Conservation (phyloP, 2,329 filamentous ascomycete genomes). For the Nigrograna mackinnonii region DNA sequence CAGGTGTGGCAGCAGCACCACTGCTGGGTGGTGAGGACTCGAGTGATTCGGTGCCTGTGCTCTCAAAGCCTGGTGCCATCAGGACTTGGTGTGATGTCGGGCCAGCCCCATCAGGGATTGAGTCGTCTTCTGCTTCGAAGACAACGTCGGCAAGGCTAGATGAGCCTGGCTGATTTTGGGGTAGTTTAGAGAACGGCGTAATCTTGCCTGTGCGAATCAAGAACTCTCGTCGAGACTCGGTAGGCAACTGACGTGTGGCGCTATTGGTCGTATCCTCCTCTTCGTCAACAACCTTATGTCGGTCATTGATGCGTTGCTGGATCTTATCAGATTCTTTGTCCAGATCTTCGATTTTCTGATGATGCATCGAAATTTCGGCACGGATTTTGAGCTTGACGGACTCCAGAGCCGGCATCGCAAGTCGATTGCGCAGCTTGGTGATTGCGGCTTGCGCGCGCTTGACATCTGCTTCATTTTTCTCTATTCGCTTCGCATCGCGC, state of each 20-base stretch:
- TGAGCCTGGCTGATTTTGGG: conserved; percentile 64
- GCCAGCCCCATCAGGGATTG: conserved; percentile 49
- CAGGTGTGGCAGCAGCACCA: conserved; percentile 26
- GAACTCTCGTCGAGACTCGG: conserved; percentile 85
- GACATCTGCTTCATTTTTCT: conserved; percentile 56
- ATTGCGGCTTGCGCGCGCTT: conserved; percentile 69
- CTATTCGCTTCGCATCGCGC: conserved; percentile 64
- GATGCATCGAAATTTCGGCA: conserved; percentile 68
- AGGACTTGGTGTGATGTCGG: conserved; percentile 53
- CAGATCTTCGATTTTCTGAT: conserved; percentile 66
- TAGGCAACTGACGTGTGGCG: conserved; percentile 67
- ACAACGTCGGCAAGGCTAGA: conserved; percentile 77
- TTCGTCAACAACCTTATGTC: conserved; percentile 62
- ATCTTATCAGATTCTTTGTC: conserved; percentile 80
- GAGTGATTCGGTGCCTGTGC: conserved; percentile 16
- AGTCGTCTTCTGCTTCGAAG: conserved; percentile 74
- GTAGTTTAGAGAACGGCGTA: conserved; percentile 87
- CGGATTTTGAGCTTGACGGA: conserved; percentile 62
- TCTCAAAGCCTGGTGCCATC: conserved; percentile 51
- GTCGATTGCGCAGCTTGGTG: conserved; percentile 59
- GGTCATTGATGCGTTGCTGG: conserved; percentile 75
- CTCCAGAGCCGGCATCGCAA: conserved; percentile 58
- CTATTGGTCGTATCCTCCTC: conserved; percentile 46
- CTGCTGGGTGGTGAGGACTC: conserved; percentile 18
- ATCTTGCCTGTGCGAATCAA: conserved; percentile 97